phyloP scores from a whole-genome alignment of 441 rosid genomes.

The Euphorbia schlechtendalii region DNA sequence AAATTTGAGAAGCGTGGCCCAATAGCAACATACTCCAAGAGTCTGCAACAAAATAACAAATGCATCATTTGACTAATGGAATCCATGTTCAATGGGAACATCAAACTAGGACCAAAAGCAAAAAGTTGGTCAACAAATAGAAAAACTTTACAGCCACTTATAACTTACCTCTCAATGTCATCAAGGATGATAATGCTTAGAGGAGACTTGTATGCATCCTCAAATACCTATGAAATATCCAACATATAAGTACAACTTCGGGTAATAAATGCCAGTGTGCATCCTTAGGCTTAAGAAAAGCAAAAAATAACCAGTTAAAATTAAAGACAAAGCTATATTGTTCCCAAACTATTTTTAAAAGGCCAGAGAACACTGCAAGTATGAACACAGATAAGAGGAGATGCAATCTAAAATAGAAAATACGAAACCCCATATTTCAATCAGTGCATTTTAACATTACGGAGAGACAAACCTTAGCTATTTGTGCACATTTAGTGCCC shows the following conservation, averaged over 20 bases:
- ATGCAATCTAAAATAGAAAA: not conserved
- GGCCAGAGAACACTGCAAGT: constrained; percentile 3
- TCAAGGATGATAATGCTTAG: constrained; percentile 92
- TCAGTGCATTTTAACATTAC: not conserved
- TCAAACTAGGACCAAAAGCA: not conserved
- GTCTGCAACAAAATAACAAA: constrained; percentile 38
- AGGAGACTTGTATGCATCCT: constrained; percentile 97
- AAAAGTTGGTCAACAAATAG: not conserved
- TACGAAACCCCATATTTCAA: not conserved
- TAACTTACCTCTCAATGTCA: constrained; percentile 75
- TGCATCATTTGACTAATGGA: not conserved
- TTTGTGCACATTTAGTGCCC: constrained; percentile 92
- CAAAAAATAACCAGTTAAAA: constrained; percentile 8
- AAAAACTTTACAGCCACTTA: constrained; percentile 11
- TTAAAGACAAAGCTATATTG: constrained; percentile 5
- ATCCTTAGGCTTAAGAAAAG: constrained; percentile 59
- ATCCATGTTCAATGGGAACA: not conserved
- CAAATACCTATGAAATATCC: constrained; percentile 56
- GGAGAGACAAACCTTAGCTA: constrained; percentile 64
- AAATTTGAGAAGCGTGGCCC: constrained; percentile 96
- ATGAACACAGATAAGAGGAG: constrained; percentile 5
- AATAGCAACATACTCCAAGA: constrained; percentile 84
- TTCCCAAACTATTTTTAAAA: constrained; percentile 1
- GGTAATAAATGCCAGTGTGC: constrained; percentile 44
- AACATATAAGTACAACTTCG: constrained; percentile 10